Evolutionary conservation across 768 basidiomycete species (phyloP).

Genomic region (Lanmaoa rubissima): DNA sequence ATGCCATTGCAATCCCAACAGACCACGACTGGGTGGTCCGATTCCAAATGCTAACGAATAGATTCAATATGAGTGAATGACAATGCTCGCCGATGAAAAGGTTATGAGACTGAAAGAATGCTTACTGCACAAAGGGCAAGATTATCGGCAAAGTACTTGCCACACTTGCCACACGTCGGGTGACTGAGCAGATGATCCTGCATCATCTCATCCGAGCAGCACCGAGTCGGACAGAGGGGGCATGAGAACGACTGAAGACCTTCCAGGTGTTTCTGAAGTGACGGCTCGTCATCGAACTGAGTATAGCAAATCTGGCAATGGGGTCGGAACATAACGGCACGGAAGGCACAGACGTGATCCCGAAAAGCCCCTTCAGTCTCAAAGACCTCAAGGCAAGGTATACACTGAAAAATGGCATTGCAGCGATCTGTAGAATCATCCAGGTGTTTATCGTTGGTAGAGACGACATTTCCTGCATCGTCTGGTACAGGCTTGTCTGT

Average conservation of each 20-base stretch:
- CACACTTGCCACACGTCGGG: slow-evolving; percentile 25
- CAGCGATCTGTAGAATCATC: neutral
- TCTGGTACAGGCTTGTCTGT: neutral
- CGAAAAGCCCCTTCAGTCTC: slow-evolving; percentile 7
- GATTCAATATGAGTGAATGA: neutral
- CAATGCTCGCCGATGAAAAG: neutral
- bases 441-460: neutral
- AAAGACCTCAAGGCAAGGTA: slow-evolving; percentile 16
- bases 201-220: slow-evolving; percentile 26
- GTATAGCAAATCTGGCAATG: slow-evolving; percentile 25
- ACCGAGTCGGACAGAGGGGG: slow-evolving; percentile 18
- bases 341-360: slow-evolving; percentile 17
- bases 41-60: slow-evolving; percentile 21
- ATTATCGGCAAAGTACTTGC: slow-evolving; percentile 17
- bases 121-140: slow-evolving; percentile 23
- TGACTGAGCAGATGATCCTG: slow-evolving; percentile 26
- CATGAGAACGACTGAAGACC: slow-evolving; percentile 15
- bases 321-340: slow-evolving; percentile 3
- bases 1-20: slow-evolving; percentile 32
- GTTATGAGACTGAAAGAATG: neutral
- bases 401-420: slow-evolving; percentile 7
- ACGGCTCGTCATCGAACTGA: slow-evolving; percentile 20
- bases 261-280: slow-evolving; percentile 20
- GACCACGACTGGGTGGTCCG: slow-evolving; percentile 24
- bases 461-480: neutral